Evolutionary conservation across 345 rosid genomes (phyloP), one percentile per base, ranked within the genome.

Genomic region (Gossypium thurberi): DNA sequence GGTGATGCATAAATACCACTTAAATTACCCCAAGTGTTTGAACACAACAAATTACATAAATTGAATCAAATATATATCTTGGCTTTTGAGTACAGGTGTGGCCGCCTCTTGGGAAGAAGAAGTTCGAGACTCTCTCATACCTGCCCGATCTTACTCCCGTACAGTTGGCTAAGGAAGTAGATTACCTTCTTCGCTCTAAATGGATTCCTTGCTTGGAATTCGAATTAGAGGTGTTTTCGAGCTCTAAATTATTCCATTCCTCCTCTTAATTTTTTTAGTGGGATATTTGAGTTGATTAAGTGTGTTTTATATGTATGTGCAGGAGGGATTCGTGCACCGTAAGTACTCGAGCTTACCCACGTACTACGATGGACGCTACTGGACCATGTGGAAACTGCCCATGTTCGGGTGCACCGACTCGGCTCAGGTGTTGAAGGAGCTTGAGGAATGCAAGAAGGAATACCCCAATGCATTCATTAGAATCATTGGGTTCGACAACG

Each of bases 341-440:
- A 77, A 83, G 77, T 2, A 82, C 83, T 8, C 61, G 74, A 26
- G 3, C 0, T 82, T 82, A 1, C 86, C 85, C 0, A 83, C 85
- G 11, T 72, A 82, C 84, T 78, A 85, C 3, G 91, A 85, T 14
- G 88, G 88, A 0, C 78, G 86, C 37, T 81, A 81, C 82, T 87
- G 91, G 89, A 82, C 83, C 8, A 80, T 85, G 85, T 83, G 87
- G 86, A 85, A 83, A 77, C 85, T 87, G 2, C 91, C 87, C 61
- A 81, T 84, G 89, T 85, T 61, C 42, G 88, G 87, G 1, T 87
- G 91, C 86, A 81, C 59, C 0, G 82, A 85, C 40, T 0, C 87
- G 6, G 0, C 63, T 0, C 88, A 82, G 59, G 85, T 85, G 64
- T 23, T 85, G 79, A 53, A 46, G 46, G 87, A 87, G 78, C 40